Evolutionary conservation across 1,284 basidiomycete genomes (phyloP), one percentile per base, ranked within the genome.

Genomic region (Ceratobasidium theobromae): DNA sequence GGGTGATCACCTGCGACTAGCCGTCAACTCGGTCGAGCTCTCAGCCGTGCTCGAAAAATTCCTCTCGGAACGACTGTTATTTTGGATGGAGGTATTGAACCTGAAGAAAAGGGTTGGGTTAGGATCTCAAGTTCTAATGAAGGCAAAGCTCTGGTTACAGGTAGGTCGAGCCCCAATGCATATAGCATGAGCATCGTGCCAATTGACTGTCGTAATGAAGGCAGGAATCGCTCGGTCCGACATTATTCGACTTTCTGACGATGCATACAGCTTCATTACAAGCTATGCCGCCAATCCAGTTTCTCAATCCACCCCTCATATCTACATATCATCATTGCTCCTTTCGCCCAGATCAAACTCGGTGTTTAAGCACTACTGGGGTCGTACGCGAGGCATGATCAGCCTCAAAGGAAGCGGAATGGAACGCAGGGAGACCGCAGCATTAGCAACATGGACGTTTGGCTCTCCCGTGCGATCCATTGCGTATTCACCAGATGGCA

Each of bases 81-180:
- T 57, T 27, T 57, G 54, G 54, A 57, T 57, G 54, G 54, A 57
- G 28, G 40, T 57, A 11, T 18, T 57, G 40, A 57, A 45, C 16
- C 38, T 57, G n/a, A 57, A 57, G 27, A 28, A 27, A 30, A 28
- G 53, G 21, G 27, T 55, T 4, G 21, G 1, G 6, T 23, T 14
- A 21, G 53, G 53, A 3, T 23, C n/a, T 1, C 5, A 6, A 43
- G 53, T 6, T 8, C 3, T 48, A 25, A 3, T 21, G 3, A 21
- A 14, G 21, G 5, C 21, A 25, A 21, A 48, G 16, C 12, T 23
- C 16, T 48, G 45, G 45, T 23, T 48, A n/a, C n/a, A 6, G 4
- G 45, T 48, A 21, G 27, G 45, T 25, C 21, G 23, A 43, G 16
- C 16, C 40, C 4, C 21, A n/a, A 4, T n/a, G n/a, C 4, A 16